A percentile compares a stretch with the other conserved stretches of the same genome.
phyloP scores from a whole-genome alignment of 2,329 filamentous ascomycete species.

The Pyricularia sp. region DNA sequence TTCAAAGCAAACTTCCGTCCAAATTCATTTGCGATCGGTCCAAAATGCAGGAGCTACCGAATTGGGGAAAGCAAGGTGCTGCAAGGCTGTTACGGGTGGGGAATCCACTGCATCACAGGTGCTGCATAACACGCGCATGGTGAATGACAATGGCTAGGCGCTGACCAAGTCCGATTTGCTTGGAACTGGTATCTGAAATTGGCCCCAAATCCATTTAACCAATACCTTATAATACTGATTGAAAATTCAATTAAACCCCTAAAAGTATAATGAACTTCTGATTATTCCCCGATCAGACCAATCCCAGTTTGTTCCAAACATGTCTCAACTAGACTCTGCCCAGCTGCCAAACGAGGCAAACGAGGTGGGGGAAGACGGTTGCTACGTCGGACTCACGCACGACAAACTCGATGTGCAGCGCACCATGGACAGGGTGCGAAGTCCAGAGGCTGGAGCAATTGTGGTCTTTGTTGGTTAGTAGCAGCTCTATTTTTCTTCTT shows the following conservation, averaged over 20 bases:
- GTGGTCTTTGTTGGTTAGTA: slow-evolving; percentile 61
- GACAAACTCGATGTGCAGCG: slow-evolving; percentile 45
- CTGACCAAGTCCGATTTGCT: neutral
- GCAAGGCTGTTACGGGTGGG: neutral
- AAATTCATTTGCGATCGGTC: slow-evolving; percentile 12
- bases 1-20: neutral
- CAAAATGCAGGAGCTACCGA: neutral
- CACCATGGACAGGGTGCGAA: slow-evolving; percentile 59
- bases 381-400: slow-evolving; percentile 62
- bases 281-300: neutral
- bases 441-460: slow-evolving; percentile 64
- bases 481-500: neutral
- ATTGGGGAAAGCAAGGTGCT: neutral
- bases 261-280: neutral
- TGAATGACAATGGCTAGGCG: neutral
- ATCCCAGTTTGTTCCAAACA: neutral
- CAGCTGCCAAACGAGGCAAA: neutral
- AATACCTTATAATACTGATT: neutral
- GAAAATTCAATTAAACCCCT: neutral
- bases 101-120: neutral
- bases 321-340: neutral
- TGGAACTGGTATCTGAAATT: too few relatives aligned
- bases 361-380: slow-evolving; percentile 23
- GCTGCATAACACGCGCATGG: neutral
- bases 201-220: neutral